Base-by-base conservation (phyloP, 352 stramenopile species). In the Pythium phragmitis region DNA sequence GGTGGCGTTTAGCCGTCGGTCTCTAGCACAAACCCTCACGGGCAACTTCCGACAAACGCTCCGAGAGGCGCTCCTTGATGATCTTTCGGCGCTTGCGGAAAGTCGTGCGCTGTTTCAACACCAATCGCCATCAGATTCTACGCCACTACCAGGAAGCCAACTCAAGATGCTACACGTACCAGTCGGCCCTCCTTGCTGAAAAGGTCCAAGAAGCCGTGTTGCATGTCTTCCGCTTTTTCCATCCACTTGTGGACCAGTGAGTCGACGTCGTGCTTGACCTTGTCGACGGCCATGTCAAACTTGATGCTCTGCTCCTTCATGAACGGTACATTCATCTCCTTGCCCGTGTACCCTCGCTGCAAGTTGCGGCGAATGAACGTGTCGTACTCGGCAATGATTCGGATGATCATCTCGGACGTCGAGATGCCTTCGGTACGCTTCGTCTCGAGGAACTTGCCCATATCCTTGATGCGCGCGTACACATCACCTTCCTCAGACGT, bases 311-410 rank as follows among this genome's bases (percentile, higher is more conserved):
- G 86, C 65, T 96, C 87, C 60, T 94, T 92, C 51, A 96, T 85
- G 67, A 89, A 90, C 47, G 85, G 82, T 47, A 96, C 88, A 58
- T 97, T 97, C 88, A 97, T 96, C 49, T 96, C 90, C 70, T 96
- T 96, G 67, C 88, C 90, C 30, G 88, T 84, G 75, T 96, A 96
- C 1, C 88, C 90, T 41, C 88, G 85, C 66, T 92, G 72, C 55
- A 97, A 67, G 65, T 97, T 96, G 48, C 90, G 84, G 34, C 87
- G 79, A 64, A 97, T 96, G 69, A 96, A 96, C 67, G 88, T 96
- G 70, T 97, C 89, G 71, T 97, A 97, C 78, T 96, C 85, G 34
- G 85, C 78, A 52, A 97, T 92, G 73, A 96, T 94, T 28, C 88
- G 84, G 46, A 92, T 95, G 67, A 97, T 97, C 33, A 97, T 74